A percentile compares a stretch with the other conserved stretches of the same genome.
These are phyloP conservation scores for Candida endomychidarum DNA, from an alignment of 805 yeast species.

Conservation along the genomic window DNA sequence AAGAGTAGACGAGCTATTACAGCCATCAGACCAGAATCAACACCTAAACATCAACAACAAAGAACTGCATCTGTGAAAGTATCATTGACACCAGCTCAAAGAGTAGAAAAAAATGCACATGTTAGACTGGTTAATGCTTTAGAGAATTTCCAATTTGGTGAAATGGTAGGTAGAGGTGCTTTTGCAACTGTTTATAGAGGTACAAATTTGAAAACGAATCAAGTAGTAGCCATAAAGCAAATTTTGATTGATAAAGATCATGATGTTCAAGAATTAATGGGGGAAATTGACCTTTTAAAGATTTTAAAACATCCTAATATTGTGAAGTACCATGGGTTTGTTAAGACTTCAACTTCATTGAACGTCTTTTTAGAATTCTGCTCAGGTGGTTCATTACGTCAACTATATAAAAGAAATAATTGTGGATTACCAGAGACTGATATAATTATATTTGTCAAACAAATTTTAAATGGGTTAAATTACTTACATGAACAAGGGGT, in stretches of 20 bases:
- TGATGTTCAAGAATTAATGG: slow-evolving; percentile 50
- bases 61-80: slow-evolving; percentile 36
- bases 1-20: slow-evolving; percentile 2
- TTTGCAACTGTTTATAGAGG: slow-evolving; percentile 86
- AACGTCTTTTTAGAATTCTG: slow-evolving; percentile 63
- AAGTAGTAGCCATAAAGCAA: slow-evolving; percentile 78
- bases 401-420: slow-evolving; percentile 46
- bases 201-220: slow-evolving; percentile 60
- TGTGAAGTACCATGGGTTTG: slow-evolving; percentile 68
- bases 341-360: slow-evolving; percentile 50
- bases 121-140: slow-evolving; percentile 40
- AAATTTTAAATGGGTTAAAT: slow-evolving; percentile 58
- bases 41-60: slow-evolving; percentile 18
- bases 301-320: slow-evolving; percentile 65
- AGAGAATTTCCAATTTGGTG: slow-evolving; percentile 53
- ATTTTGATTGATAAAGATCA: slow-evolving; percentile 56
- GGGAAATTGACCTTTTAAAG: slow-evolving; percentile 65
- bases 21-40: slow-evolving; percentile 7
- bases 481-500: slow-evolving; percentile 73
- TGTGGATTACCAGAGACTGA: slow-evolving; percentile 57
- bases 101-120: slow-evolving; percentile 45
- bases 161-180: slow-evolving; percentile 85
- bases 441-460: slow-evolving; percentile 49
- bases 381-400: slow-evolving; percentile 64
- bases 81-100: slow-evolving; percentile 52